phyloP scores from a whole-genome alignment of 306 rosid species.

The Datisca glomerata region DNA sequence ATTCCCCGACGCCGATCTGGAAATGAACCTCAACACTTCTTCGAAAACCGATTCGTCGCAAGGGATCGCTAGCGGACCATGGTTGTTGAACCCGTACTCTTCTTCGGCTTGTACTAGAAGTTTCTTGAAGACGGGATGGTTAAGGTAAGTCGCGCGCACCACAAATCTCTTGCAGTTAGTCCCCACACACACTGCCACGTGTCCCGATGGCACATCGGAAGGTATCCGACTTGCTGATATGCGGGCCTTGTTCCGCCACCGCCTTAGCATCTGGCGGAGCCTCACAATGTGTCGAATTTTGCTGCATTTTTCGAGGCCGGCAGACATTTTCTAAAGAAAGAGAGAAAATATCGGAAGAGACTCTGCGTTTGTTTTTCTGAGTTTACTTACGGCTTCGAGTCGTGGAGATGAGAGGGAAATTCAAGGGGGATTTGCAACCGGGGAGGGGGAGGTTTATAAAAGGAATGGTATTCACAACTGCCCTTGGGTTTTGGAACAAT shows the following conservation, averaged over 20 bases:
- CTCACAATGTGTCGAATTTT: conserved; percentile 88
- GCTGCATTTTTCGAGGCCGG: conserved; percentile 63
- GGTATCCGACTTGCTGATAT: conserved; percentile 51
- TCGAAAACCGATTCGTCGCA: conserved; percentile 70
- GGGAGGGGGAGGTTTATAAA: no score
- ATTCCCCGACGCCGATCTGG: conserved; percentile 34
- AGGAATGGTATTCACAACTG: no score
- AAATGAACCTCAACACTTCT: conserved; percentile 46
- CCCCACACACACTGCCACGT: conserved; percentile 87
- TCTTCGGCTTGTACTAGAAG: conserved; percentile 66
- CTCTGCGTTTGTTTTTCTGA: no score
- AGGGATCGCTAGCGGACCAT: conserved; percentile 70
- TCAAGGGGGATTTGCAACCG: no score
- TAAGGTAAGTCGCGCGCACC: conserved; percentile 66
- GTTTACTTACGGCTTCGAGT: no score
- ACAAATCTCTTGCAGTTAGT: conserved; percentile 39
- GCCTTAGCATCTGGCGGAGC: conserved; percentile 71
- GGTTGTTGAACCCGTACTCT: conserved; percentile 62
- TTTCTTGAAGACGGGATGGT: conserved; percentile 84
- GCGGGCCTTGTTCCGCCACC: conserved; percentile 87
- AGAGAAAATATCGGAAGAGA: no score
- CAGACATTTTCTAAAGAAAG: conserved; percentile 20
- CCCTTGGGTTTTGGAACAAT: no score
- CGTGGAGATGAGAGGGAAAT: no score
- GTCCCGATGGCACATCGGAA: conserved; percentile 81